Base-by-base conservation (phyloP, 768 basidiomycete species). In the Leccinum boreale region DNA sequence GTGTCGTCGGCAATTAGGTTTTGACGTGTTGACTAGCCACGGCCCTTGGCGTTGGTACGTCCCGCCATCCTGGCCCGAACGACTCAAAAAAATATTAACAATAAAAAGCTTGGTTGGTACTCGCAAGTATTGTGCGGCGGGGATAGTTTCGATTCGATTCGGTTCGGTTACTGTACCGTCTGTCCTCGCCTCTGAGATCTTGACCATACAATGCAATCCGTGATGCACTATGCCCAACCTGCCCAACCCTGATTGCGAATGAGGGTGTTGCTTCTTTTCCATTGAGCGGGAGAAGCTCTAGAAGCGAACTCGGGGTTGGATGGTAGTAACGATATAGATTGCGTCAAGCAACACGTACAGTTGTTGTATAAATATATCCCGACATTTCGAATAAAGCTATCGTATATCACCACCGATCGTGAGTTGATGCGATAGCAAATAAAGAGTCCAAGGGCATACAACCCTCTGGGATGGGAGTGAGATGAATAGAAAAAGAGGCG, bases 291-390 rank as follows among this genome's bases (percentile, higher is more conserved):
- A 29, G 45, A 50, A 49, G 31, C 23, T 15, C 47, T 39, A 42
- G 53, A 53, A 50, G 33, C 42, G 42, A 21, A 19, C 42, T 44
- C 19, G 10, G n/a, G 10, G 59, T 39, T 17, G 39, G 35, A 46
- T 49, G 15, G 24, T 28, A 23, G n/a, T 50, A 31, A 60, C 33
- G 49, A 52, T 35, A 35, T 53, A 60, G 54, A 50, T 71, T 44
- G 70, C 65, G 49, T 69, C 67, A 63, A 70, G 69, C 69, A 71
- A 58, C 59, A 55, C 53, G 29, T 66, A 62, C 42, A 21, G 42
- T 19, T 42, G 42, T 42, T 39, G n/a, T 39, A 33, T 35, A 23
- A 29, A 60, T 69, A 62, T 62, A 61, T 62, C 59, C 53, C 52
- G 57, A 56, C 49, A 28, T 26, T 7, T n/a, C 39, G 39, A n/a